Percentiles rank a stretch among this genome's conserved stretches.
These are phyloP conservation scores for Cryptococcus sp. DNA, from an alignment of 1,284 basidiomycete genomes.

Conservation along the genomic window DNA sequence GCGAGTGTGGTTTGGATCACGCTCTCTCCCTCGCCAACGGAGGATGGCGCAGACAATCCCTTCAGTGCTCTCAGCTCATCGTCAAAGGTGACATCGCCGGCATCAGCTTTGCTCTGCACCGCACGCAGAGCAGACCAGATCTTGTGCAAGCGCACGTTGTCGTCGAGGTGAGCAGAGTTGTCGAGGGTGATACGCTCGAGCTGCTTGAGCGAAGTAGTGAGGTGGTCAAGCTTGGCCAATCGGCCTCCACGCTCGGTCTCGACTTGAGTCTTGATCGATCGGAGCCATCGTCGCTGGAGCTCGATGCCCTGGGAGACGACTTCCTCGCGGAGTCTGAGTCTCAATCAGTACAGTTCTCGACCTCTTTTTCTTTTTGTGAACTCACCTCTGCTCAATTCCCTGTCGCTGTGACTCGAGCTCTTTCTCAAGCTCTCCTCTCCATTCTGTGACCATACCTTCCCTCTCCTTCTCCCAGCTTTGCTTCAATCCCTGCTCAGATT, in stretches of 20 bases:
- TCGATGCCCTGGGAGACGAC: constrained; percentile 96
- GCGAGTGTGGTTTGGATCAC: constrained; percentile 70
- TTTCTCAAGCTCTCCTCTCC: constrained; percentile 80
- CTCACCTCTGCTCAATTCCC: constrained; percentile 88
- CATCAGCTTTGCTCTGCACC: constrained; percentile 58
- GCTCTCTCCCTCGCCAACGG: constrained; percentile 57
- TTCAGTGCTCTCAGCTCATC: constrained; percentile 84
- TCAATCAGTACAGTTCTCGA: constrained; percentile 9
- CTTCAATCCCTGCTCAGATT: constrained; percentile 84
- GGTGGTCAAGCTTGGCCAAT: constrained; percentile 89
- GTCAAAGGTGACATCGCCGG: constrained; percentile 71
- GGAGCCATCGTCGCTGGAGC: constrained; percentile 93
- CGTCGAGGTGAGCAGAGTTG: constrained; percentile 84
- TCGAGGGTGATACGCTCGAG: constrained; percentile 88
- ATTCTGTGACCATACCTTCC: constrained; percentile 70
- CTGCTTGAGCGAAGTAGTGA: constrained; percentile 84
- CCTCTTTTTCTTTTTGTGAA: too few relatives aligned
- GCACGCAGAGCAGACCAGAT: constrained; percentile 56
- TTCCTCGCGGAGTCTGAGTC: constrained; percentile 79
- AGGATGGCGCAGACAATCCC: constrained; percentile 61
- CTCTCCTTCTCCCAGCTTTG: constrained; percentile 80
- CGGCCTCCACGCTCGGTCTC: constrained; percentile 96
- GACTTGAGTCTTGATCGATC: constrained; percentile 92
- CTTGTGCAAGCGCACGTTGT: constrained; percentile 79
- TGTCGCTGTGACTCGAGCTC: constrained; percentile 88